Evolutionary conservation across 2,329 filamentous ascomycete genomes (phyloP).

Genomic region (Xylaria polymorpha): DNA sequence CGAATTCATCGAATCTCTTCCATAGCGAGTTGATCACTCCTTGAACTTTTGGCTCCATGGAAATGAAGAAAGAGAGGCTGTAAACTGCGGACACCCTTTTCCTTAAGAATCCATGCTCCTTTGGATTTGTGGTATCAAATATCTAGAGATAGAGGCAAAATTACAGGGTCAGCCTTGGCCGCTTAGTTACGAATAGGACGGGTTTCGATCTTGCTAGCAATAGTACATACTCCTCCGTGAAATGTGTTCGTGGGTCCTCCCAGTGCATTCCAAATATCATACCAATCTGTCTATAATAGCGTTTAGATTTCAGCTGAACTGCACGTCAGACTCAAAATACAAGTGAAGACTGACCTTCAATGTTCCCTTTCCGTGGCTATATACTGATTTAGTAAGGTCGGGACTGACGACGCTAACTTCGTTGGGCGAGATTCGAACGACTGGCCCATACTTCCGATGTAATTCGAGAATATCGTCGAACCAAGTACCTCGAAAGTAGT

Average conservation of each 20-base stretch:
- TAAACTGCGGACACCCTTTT: background rate
- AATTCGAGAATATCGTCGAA: background rate
- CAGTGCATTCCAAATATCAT: background rate
- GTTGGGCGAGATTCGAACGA: constrained; percentile 2
- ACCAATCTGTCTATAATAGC: background rate
- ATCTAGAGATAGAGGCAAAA: background rate
- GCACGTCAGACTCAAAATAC: no score
- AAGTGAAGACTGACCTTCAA: background rate
- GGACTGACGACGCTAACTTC: constrained; percentile 1
- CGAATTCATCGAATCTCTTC: background rate
- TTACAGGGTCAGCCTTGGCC: no score
- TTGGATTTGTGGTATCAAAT: background rate
- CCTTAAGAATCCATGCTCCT: background rate
- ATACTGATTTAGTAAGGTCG: background rate
- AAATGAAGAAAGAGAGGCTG: background rate
- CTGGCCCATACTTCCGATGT: background rate
- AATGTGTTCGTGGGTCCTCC: no score
- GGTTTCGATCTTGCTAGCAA: no score
- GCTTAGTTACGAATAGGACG: no score
- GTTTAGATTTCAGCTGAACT: no score
- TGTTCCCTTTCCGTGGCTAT: background rate
- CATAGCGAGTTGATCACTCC: background rate
- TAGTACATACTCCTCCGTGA: no score
- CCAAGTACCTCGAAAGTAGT: constrained; percentile 1
- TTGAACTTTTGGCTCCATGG: background rate